These are phyloP conservation scores for Rickenella mellea DNA, from an alignment of 768 basidiomycete species.

Conservation along the genomic window DNA sequence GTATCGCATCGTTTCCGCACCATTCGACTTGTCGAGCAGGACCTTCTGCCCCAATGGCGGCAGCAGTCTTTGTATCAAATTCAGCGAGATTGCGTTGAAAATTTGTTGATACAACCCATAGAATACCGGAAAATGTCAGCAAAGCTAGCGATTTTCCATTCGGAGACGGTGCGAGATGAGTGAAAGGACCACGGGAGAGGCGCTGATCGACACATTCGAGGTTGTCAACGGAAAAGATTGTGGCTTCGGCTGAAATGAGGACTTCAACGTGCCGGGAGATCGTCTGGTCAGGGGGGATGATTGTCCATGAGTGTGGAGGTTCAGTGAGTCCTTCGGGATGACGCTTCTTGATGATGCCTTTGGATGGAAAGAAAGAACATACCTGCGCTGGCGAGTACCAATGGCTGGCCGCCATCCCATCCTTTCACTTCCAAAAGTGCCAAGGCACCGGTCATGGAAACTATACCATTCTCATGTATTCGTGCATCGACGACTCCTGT, in stretches of 20 bases:
- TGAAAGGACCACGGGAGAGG: conserved; percentile 82
- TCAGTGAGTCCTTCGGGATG: conserved; percentile 51
- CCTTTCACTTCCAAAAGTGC: conserved; percentile 79
- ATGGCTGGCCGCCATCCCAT: conserved; percentile 73
- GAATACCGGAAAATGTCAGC: conserved; percentile 56
- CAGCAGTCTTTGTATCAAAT: conserved; percentile 54
- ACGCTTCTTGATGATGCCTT: not conserved
- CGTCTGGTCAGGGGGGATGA: conserved; percentile 84
- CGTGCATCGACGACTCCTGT: conserved; percentile 77
- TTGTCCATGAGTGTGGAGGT: conserved; percentile 76
- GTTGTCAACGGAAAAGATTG: conserved; percentile 76
- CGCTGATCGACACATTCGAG: conserved; percentile 85
- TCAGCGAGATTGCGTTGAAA: conserved; percentile 86
- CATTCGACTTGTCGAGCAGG: conserved; percentile 71
- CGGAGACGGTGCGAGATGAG: conserved; percentile 80
- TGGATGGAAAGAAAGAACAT: conserved; percentile 16
- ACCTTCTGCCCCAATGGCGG: conserved; percentile 41
- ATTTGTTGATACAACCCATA: conserved; percentile 94
- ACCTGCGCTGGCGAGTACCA: conserved; percentile 71
- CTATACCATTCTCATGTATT: conserved; percentile 80
- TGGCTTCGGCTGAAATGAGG: conserved; percentile 64
- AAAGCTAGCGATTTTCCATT: conserved; percentile 90
- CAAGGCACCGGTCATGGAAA: conserved; percentile 72
- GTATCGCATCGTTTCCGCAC: conserved; percentile 94
- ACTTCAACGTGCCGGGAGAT: conserved; percentile 88